These are phyloP conservation scores for Magnusiomyces suaveolens DNA, from an alignment of 1,139 yeast genomes.

Conservation along the genomic window DNA sequence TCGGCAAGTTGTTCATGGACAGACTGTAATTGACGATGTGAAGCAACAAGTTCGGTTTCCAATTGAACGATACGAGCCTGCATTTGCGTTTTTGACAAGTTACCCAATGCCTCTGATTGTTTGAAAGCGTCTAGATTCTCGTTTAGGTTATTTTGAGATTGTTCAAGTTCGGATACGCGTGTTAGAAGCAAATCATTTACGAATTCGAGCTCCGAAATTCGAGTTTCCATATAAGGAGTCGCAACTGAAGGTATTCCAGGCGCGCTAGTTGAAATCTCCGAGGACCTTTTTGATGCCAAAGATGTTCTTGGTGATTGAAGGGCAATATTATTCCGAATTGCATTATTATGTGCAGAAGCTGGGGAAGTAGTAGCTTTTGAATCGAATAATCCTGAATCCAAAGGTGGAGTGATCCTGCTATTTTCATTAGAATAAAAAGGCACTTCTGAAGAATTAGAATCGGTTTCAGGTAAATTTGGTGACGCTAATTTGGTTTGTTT, in stretches of 20 bases:
- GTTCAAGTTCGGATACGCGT: slow-evolving; percentile 72
- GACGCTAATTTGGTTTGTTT: too few relatives aligned
- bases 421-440: too few relatives aligned
- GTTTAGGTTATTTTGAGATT: slow-evolving; percentile 36
- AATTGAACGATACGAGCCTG: slow-evolving; percentile 13
- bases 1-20: not conserved
- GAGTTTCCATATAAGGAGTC: slow-evolving; percentile 16
- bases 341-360: too few relatives aligned
- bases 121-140: not conserved
- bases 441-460: too few relatives aligned
- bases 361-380: too few relatives aligned
- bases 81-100: slow-evolving; percentile 17
- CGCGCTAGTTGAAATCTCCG: not conserved
- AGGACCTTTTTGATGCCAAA: not conserved
- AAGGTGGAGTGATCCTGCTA: too few relatives aligned
- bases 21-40: not conserved
- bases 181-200: slow-evolving; percentile 81
- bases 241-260: not conserved
- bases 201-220: slow-evolving; percentile 66
- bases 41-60: slow-evolving; percentile 1
- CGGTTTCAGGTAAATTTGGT: too few relatives aligned
- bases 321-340: too few relatives aligned
- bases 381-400: too few relatives aligned
- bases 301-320: not conserved
- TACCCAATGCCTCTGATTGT: not conserved